Percentiles rank a stretch among this genome's conserved stretches.
Evolutionary conservation across 164 flowering plant species (phyloP).

Genomic region (Chloranthus sessilifolius): DNA sequence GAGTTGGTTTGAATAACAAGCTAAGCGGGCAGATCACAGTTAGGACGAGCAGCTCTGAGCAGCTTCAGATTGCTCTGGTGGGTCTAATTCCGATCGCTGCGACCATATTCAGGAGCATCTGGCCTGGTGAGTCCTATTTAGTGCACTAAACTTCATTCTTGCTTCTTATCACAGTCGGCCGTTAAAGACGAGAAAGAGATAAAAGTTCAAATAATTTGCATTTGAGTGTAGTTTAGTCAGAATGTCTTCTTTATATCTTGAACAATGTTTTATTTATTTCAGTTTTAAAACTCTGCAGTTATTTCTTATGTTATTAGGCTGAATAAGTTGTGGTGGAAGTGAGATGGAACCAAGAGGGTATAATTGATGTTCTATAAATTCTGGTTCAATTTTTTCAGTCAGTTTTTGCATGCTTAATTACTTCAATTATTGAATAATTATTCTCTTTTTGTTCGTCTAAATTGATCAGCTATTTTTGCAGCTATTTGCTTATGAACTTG

Average conservation of each 20-base stretch:
- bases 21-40: slow-evolving; percentile 81
- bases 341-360: slow-evolving; percentile 23
- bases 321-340: slow-evolving; percentile 11
- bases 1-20: slow-evolving; percentile 84
- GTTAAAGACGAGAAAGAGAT: slow-evolving; percentile 1
- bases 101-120: slow-evolving; percentile 48
- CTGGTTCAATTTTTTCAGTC: slow-evolving; percentile 10
- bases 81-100: slow-evolving; percentile 62
- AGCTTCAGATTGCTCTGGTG: slow-evolving; percentile 79
- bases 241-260: slow-evolving; percentile 4
- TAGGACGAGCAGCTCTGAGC: slow-evolving; percentile 82
- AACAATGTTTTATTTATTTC: slow-evolving; percentile 6
- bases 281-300: slow-evolving; percentile 1
- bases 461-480: too few relatives aligned
- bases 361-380: slow-evolving; percentile 7
- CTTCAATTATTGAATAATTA: too few relatives aligned
- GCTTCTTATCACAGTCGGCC: not conserved
- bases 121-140: slow-evolving; percentile 56
- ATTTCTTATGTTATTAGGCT: slow-evolving; percentile 3
- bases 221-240: slow-evolving; percentile 6
- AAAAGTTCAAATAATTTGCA: slow-evolving; percentile 4
- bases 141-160: slow-evolving; percentile 36
- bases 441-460: too few relatives aligned
- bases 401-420: too few relatives aligned
- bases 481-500: too few relatives aligned